phyloP scores from a whole-genome alignment of 306 rosid genomes.

The Aeschynomene evenia region DNA sequence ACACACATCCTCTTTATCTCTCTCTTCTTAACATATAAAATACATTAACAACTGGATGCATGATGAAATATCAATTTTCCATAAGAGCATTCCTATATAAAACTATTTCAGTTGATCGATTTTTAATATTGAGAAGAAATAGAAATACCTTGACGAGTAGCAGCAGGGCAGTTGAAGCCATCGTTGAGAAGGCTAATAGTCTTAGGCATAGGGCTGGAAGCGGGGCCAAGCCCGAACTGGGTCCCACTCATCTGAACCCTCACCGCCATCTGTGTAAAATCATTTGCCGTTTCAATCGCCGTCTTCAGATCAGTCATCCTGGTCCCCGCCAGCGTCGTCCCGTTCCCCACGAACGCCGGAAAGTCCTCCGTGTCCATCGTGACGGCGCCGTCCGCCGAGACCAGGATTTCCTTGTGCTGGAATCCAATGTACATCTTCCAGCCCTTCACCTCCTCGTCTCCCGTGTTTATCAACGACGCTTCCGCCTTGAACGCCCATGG shows the following conservation, averaged over 20 bases:
- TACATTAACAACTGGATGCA: no score
- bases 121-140: no score
- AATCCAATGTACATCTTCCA: conserved; percentile 84
- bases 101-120: no score
- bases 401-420: conserved; percentile 71
- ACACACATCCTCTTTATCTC: no score
- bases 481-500: conserved; percentile 80
- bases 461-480: conserved; percentile 57
- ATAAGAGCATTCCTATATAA: no score
- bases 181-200: conserved; percentile 62
- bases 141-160: conserved; percentile 43
- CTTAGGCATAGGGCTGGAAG: conserved; percentile 68
- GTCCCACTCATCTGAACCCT: conserved; percentile 52
- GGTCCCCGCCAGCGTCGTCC: conserved; percentile 56
- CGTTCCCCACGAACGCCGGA: conserved; percentile 66
- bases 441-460: conserved; percentile 49
- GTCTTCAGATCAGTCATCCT: conserved; percentile 59
- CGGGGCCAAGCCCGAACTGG: conserved; percentile 52
- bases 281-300: conserved; percentile 68
- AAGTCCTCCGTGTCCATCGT: conserved; percentile 57
- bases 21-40: no score
- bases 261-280: conserved; percentile 52
- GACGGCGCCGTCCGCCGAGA: conserved; percentile 52
- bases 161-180: conserved; percentile 71
- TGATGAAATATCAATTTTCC: no score